phyloP scores from a whole-genome alignment of 768 basidiomycete genomes.

The Daedalea quercina region DNA sequence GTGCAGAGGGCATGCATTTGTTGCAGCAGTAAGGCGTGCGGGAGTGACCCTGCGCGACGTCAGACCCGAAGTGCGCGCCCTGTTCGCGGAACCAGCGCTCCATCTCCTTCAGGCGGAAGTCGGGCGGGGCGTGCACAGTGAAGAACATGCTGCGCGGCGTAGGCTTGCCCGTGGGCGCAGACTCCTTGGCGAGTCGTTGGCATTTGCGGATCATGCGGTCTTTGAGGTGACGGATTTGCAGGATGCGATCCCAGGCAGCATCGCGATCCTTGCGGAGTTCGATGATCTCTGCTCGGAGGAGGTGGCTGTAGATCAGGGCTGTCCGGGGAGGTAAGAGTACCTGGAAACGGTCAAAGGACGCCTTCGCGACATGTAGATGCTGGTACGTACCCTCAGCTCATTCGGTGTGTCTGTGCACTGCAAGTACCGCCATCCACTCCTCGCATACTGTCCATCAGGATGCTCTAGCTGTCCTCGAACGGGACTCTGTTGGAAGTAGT shows the following conservation, averaged over 20 bases:
- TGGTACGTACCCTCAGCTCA: conserved; percentile 53
- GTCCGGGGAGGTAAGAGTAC: conserved; percentile 65
- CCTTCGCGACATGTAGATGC: neutral
- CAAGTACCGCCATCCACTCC: conserved; percentile 62
- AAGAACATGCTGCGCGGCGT: conserved; percentile 46
- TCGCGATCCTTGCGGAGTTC: conserved; percentile 53
- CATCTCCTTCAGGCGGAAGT: conserved; percentile 75
- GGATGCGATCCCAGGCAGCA: conserved; percentile 61
- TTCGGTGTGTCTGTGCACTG: conserved; percentile 74
- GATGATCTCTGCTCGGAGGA: conserved; percentile 52
- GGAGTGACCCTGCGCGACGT: neutral
- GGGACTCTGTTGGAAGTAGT: conserved; percentile 57
- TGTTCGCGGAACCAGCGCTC: conserved; percentile 68
- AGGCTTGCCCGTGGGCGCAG: conserved; percentile 32
- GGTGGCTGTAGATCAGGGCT: conserved; percentile 56
- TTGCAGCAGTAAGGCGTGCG: conserved; percentile 16
- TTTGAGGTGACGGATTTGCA: conserved; percentile 72
- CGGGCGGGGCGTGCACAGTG: conserved; percentile 59
- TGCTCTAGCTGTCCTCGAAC: conserved; percentile 73
- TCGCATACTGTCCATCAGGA: conserved; percentile 38
- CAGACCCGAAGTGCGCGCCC: conserved; percentile 12
- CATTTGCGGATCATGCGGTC: conserved; percentile 81
- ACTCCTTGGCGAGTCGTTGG: conserved; percentile 49
- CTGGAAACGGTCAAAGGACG: conserved; percentile 9
- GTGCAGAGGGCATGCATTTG: neutral